Evolutionary conservation across 345 rosid species (phyloP).

Genomic region (Gossypium stocksii): DNA sequence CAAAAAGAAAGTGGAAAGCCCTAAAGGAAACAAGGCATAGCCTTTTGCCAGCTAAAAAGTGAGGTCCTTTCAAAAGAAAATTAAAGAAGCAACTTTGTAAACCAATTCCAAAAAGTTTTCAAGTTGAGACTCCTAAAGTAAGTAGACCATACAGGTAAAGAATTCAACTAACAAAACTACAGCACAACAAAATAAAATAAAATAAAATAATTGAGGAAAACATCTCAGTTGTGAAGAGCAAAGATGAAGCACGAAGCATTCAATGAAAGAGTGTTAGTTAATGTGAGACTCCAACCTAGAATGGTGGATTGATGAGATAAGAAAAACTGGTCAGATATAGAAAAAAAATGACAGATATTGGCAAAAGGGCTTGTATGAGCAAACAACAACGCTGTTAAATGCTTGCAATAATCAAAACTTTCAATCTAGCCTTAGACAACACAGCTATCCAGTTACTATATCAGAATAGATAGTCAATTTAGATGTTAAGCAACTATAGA

Average conservation of each 20-base stretch:
- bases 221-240: not conserved
- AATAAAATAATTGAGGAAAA: not conserved
- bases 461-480: not conserved
- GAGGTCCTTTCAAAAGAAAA: not conserved
- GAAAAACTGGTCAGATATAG: not conserved
- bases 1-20: conserved; percentile 4
- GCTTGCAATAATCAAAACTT: not conserved
- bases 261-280: not conserved
- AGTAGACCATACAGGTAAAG: not conserved
- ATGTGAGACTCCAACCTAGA: not conserved
- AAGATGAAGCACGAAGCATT: not conserved
- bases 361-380: not conserved
- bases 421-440: not conserved
- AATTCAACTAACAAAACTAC: not conserved
- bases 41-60: not conserved
- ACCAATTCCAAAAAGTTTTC: not conserved
- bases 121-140: not conserved
- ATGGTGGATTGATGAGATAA: not conserved
- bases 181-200: not conserved
- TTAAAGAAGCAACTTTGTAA: not conserved
- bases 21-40: not conserved
- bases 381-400: not conserved
- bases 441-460: not conserved
- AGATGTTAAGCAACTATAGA: not conserved
- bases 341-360: not conserved